Evolutionary conservation across 495 filamentous ascomycete species (phyloP), one percentile per base, ranked within the genome.

Genomic region (Xylaria cubensis): DNA sequence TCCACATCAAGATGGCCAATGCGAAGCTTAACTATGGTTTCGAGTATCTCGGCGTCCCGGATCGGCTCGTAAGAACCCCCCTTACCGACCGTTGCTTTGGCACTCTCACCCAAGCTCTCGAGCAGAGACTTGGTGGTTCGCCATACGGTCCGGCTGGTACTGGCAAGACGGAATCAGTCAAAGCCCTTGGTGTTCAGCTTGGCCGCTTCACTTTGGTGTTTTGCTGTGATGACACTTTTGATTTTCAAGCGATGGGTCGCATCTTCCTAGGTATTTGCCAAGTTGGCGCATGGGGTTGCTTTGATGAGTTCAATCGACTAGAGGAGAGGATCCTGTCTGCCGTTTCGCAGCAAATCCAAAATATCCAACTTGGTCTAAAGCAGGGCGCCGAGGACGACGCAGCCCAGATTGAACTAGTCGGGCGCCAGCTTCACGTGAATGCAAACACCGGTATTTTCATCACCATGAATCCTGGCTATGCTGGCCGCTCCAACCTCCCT

Each of bases 211-310:
- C 97, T 17, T 88, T 99, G 26, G 96, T 99, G 21, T 98, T 99
- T 84, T 97, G 95, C 80, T 99, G 96, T 82, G 96, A 99, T 77
- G 96, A 98, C 80, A 98, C 95, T 0, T 99, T 99, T 77, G 96
- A 99, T 82, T 98, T 97, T 86, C 96, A 99, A 78, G 96, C 96
- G 44, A 99, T 99, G 96, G 96, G 96, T 6, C 93, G 96, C 72
- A 99, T 99, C 77, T 98, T 99, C 86, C 89, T 99, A 41, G 96
- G 96, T 87, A 97, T 99, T 72, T 99, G 97, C 79, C 97, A 98
- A 80, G 96, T 99, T 71, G 96, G 96, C 77, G 96, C 96, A 17
- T 99, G 96, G 96, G 96, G 96, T 79, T 99, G 96, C 82, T 99
- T 99, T 80, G 96, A 99, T 78, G 96, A 99, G 82, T 99, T 99